Base-by-base conservation (phyloP, 2,329 filamentous ascomycete species). In the Lecanicillium sp. region DNA sequence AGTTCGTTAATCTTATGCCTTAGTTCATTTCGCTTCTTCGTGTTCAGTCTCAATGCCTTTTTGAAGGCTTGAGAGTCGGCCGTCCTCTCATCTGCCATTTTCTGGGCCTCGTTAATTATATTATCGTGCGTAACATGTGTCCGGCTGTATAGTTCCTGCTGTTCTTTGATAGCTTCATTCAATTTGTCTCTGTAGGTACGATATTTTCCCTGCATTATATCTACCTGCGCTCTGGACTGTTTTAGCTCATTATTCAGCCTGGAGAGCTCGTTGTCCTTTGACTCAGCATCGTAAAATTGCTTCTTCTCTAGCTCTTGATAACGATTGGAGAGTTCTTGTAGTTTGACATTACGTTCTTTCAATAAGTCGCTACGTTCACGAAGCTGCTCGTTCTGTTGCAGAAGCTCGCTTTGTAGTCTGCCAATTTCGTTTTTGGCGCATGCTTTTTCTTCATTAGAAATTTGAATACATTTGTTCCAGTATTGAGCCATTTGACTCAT, bases 151-250 rank as follows among this genome's bases (percentile, higher is more conserved):
- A 73, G 53, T 5, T 49, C 48, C 40, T 72, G 66, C 19, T 74
- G 70, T 41, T 74, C 69, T 2, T 47, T 43, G 8, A 67, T 63
- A 2, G 65, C 63, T 34, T 64, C 54, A 39, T 71, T 69, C n/a
- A 75, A 48, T 13, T 62, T 62, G 3, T 49, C 45, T 38, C 53
- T 61, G 42, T 58, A 63, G 2, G 47, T 47, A 5, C 50, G 51
- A 31, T 59, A 49, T 40, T 59, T 70, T 9, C 60, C 57, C 34
- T 62, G 43, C 9, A 57, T 29, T 5, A 33, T 35, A 12, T 36
- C 35, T 2, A 38, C 41, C 33, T 45, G 44, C 14, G 49, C 36
- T n/a, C 51, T 48, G 9, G 53, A 51, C 5, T 48, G 39, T 11
- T 43, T 35, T 2, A 62, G 29, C 8, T 54, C 48, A 2, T 48